Evolutionary conservation across 2,329 filamentous ascomycete species (phyloP).

Genomic region (Fusarium sp.): DNA sequence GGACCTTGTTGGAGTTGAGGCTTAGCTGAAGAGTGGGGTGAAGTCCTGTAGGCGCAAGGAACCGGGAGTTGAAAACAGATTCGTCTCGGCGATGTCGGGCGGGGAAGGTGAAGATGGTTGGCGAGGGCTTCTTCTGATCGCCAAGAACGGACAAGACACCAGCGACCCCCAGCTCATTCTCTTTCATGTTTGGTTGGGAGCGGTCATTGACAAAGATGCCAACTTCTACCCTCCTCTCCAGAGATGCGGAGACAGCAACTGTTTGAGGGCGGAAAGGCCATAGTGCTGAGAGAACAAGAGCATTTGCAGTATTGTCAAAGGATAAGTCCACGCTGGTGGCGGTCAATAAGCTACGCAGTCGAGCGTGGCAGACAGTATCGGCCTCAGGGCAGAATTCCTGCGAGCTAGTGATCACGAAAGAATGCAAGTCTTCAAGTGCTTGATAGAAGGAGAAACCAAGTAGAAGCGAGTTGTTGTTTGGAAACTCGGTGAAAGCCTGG

Average conservation of each 20-base stretch:
- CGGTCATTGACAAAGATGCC: conserved; percentile 78
- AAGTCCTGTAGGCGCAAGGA: conserved; percentile 80
- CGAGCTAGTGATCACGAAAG: conserved; percentile 67
- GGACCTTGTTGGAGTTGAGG: conserved; percentile 67
- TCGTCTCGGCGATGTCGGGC: conserved; percentile 77
- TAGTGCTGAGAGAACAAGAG: conserved; percentile 73
- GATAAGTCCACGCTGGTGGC: conserved; percentile 82
- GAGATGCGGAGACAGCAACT: conserved; percentile 57
- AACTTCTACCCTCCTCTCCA: conserved; percentile 77
- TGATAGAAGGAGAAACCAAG: conserved; percentile 78
- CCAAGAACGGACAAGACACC: conserved; percentile 85
- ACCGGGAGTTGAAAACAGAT: conserved; percentile 71
- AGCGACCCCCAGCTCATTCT: conserved; percentile 81
- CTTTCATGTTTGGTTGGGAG: conserved; percentile 68
- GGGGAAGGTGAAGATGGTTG: conserved; percentile 86
- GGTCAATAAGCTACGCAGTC: conserved; percentile 59
- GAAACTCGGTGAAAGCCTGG: conserved; percentile 71
- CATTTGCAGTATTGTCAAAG: conserved; percentile 76
- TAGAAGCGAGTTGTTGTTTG: conserved; percentile 54
- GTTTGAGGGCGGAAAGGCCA: conserved; percentile 66
- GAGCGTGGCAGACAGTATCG: conserved; percentile 63
- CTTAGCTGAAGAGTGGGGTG: conserved; percentile 83
- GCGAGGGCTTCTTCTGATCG: conserved; percentile 77
- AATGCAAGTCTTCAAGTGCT: conserved; percentile 67
- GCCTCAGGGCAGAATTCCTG: conserved; percentile 63